A percentile compares a stretch with the other conserved stretches of the same genome.
phyloP scores from a whole-genome alignment of 768 basidiomycete genomes.

The Boletus eberwhitei region DNA sequence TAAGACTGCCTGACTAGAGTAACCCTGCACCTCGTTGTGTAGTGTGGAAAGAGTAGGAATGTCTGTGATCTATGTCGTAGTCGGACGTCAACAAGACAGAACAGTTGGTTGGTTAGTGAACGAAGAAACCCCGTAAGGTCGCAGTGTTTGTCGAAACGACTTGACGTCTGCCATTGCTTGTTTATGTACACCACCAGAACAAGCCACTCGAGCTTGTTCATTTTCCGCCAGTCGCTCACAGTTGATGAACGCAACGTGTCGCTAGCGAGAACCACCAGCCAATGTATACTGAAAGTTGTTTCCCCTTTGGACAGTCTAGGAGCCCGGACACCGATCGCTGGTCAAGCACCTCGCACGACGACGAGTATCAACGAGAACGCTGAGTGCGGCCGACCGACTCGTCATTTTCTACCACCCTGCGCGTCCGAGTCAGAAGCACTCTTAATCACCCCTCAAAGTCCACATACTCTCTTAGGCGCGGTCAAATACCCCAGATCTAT shows the following conservation, averaged over 20 bases:
- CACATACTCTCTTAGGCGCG: not conserved
- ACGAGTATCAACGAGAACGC: not conserved
- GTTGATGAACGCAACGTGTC: not conserved
- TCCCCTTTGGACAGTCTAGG: not conserved
- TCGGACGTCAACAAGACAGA: not conserved
- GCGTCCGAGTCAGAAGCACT: not conserved
- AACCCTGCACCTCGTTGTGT: not conserved
- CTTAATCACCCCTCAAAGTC: not conserved
- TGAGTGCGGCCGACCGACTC: not conserved
- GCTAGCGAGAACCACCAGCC: not conserved
- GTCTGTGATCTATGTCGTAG: not conserved
- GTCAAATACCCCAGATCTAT: not conserved
- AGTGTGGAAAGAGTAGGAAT: not conserved
- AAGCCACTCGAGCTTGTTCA: not conserved
- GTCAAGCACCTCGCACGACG: not conserved
- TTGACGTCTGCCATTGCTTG: not conserved
- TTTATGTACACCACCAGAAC: conserved; percentile 5
- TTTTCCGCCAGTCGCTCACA: not conserved
- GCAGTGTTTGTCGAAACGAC: too few relatives aligned
- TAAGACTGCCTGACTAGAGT: conserved; percentile 1
- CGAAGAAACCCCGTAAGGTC: too few relatives aligned
- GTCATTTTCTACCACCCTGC: not conserved
- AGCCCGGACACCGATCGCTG: not conserved
- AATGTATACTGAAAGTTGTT: not conserved
- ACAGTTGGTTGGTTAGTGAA: not conserved